These are phyloP conservation scores for Phytophthora niederhauseri DNA, from an alignment of 352 stramenopile species.

Conservation along the genomic window DNA sequence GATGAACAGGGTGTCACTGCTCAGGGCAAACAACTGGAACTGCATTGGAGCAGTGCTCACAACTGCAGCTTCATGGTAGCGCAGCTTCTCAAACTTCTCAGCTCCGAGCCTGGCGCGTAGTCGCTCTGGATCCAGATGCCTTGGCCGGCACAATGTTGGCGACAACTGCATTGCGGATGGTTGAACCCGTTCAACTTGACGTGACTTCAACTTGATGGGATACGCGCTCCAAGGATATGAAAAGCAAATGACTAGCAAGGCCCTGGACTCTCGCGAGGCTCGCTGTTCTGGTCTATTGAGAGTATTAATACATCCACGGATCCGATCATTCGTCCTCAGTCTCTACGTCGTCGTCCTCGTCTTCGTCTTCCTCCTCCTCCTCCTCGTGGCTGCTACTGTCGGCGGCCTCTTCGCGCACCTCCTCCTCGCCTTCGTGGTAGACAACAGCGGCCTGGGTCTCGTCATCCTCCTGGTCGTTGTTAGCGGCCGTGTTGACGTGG, in stretches of 20 bases:
- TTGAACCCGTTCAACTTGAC: background rate
- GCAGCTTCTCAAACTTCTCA: slow-evolving; percentile 41
- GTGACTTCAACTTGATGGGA: slow-evolving; percentile 9
- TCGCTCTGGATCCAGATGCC: slow-evolving; percentile 63
- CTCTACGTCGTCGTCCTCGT: slow-evolving; percentile 39
- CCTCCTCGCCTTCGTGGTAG: slow-evolving; percentile 69
- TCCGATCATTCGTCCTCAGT: slow-evolving; percentile 44
- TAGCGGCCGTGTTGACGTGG: slow-evolving; percentile 61
- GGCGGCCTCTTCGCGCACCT: slow-evolving; percentile 32
- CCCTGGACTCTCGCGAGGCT: slow-evolving; percentile 27
- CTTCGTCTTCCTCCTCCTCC: slow-evolving; percentile 52
- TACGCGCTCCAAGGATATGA: slow-evolving; percentile 19
- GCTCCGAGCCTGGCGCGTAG: slow-evolving; percentile 43
- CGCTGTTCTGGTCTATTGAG: slow-evolving; percentile 53
- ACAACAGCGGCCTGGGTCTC: slow-evolving; percentile 62
- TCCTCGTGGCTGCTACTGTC: slow-evolving; percentile 60
- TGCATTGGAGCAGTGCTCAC: slow-evolving; percentile 29
- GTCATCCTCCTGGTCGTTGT: slow-evolving; percentile 45
- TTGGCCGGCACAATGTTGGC: slow-evolving; percentile 58
- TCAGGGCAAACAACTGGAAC: slow-evolving; percentile 64
- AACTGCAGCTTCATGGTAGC: slow-evolving; percentile 68
- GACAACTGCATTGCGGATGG: slow-evolving; percentile 29
- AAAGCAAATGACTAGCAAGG: slow-evolving; percentile 33
- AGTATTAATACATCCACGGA: slow-evolving; percentile 57
- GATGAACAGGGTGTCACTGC: slow-evolving; percentile 46